These are phyloP conservation scores for Saccharomycopsis crataegensis DNA, from an alignment of 1,139 yeast genomes.

Conservation along the genomic window DNA sequence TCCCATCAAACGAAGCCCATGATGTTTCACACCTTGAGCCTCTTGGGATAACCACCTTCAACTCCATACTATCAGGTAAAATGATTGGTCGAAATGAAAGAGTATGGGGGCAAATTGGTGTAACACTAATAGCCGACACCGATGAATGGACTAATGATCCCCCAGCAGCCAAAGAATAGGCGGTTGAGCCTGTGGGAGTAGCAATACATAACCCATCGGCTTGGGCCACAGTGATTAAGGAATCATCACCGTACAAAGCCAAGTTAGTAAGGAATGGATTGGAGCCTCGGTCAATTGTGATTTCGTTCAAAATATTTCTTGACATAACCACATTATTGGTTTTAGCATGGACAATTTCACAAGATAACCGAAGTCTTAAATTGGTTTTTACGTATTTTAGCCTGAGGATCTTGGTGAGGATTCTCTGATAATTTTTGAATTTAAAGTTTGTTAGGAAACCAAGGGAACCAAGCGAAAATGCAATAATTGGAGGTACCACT, in stretches of 20 bases:
- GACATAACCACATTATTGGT: constrained; percentile 55
- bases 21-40: constrained; percentile 67
- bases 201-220: constrained; percentile 87
- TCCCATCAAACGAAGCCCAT: constrained; percentile 89
- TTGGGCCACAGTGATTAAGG: constrained; percentile 74
- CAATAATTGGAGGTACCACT: constrained; percentile 82
- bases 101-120: constrained; percentile 92
- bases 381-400: constrained; percentile 65
- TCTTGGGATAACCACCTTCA: constrained; percentile 66
- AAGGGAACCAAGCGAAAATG: constrained; percentile 72
- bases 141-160: constrained; percentile 88
- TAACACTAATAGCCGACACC: constrained; percentile 79
- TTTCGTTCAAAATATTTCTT: constrained; percentile 76
- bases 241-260: constrained; percentile 77
- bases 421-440: constrained; percentile 58
- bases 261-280: constrained; percentile 80
- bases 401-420: constrained; percentile 48
- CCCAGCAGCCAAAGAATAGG: constrained; percentile 84
- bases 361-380: constrained; percentile 74
- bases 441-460: constrained; percentile 78
- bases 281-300: constrained; percentile 84
- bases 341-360: constrained; percentile 37
- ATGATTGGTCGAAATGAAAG: constrained; percentile 81
- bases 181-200: constrained; percentile 91
- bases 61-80: constrained; percentile 76